Evolutionary conservation across 164 flowering plant genomes (phyloP).

Genomic region (Vitis rotundifolia): DNA sequence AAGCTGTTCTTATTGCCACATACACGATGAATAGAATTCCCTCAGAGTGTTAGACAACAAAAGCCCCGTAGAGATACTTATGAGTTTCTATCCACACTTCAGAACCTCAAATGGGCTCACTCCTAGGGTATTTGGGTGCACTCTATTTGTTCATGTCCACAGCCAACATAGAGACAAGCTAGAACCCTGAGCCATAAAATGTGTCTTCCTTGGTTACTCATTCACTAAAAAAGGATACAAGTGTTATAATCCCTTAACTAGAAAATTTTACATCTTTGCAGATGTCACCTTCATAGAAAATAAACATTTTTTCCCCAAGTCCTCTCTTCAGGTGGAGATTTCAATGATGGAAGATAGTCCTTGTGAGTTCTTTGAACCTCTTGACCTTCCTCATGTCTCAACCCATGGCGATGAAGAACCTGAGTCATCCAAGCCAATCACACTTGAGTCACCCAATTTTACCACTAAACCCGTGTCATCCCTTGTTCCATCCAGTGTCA

Average conservation of each 20-base stretch:
- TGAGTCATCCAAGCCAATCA: too few species aligned
- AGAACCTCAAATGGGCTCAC: not conserved
- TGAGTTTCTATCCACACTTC: slow-evolving; percentile 1
- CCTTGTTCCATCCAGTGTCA: not conserved
- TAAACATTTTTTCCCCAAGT: too few species aligned
- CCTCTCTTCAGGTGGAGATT: too few species aligned
- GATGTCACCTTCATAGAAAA: too few species aligned
- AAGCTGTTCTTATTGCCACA: not conserved
- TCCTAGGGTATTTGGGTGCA: not conserved
- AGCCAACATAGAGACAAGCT: not conserved
- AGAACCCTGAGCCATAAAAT: not conserved
- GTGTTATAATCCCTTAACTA: too few species aligned
- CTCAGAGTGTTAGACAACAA: not conserved
- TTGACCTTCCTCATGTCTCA: not conserved
- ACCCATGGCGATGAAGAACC: not conserved
- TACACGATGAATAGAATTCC: not conserved
- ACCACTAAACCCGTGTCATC: not conserved
- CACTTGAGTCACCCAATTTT: not conserved
- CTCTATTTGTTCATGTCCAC: not conserved
- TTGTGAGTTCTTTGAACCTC: too few species aligned
- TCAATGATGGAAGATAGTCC: too few species aligned
- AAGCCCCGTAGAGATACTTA: not conserved
- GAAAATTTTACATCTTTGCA: too few species aligned
- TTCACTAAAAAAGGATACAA: too few species aligned
- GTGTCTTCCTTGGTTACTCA: not conserved